Percentiles rank a stretch among this genome's conserved stretches.
phyloP scores from a whole-genome alignment of 345 rosid species.

The Rhizophora mangle region DNA sequence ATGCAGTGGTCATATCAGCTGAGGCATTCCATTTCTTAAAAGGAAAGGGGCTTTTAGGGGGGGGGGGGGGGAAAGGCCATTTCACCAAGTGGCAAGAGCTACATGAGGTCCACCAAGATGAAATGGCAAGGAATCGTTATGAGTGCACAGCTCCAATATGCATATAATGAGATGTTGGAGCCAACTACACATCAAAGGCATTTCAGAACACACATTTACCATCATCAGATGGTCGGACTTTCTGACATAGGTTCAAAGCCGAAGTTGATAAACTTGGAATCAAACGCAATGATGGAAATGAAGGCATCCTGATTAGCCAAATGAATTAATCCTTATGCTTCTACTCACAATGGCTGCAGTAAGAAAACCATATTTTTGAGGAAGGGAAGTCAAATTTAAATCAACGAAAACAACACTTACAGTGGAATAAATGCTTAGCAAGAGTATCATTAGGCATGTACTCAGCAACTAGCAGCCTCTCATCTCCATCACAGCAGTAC shows the following conservation, averaged over 20 bases:
- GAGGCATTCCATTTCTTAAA: too few relatives aligned
- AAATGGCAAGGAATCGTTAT: too few relatives aligned
- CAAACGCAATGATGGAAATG: neutral
- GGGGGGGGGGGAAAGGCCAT: neutral
- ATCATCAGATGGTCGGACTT: too few relatives aligned
- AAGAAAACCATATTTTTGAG: neutral
- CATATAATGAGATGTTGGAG: too few relatives aligned
- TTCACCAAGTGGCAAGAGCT: too few relatives aligned
- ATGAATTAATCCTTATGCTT: neutral
- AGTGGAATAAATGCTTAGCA: conserved; percentile 92
- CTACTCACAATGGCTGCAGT: neutral
- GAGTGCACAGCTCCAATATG: too few relatives aligned
- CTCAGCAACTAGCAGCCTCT: conserved; percentile 96
- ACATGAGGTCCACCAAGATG: too few relatives aligned
- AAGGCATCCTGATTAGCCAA: neutral
- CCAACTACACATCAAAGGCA: too few relatives aligned
- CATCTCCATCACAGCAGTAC: conserved; percentile 94
- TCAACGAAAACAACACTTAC: conserved; percentile 36
- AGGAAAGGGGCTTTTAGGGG: neutral
- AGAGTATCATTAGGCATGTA: conserved; percentile 97
- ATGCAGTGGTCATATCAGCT: too few relatives aligned
- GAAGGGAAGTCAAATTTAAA: neutral
- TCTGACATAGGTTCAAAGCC: too few relatives aligned
- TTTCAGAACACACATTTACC: too few relatives aligned
- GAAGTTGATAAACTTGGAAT: neutral